Percentiles rank a stretch among this genome's conserved stretches.
These are phyloP conservation scores for Aspergillus ruber DNA, from an alignment of 2,329 filamentous ascomycete species.

Conservation along the genomic window DNA sequence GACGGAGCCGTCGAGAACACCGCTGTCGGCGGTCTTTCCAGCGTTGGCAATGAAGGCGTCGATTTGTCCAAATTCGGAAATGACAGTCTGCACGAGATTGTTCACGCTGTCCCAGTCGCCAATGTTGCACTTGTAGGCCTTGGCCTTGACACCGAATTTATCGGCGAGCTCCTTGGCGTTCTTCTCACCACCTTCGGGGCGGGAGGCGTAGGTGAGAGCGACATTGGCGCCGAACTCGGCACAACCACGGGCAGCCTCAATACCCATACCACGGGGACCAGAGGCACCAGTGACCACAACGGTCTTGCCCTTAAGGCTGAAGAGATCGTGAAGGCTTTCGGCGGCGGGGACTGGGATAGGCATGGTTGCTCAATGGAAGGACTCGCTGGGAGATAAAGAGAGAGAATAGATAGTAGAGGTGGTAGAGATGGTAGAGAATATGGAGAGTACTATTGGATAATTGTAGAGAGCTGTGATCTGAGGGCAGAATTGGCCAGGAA, in stretches of 20 bases:
- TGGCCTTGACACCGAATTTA: conserved; percentile 59
- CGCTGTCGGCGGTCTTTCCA: conserved; percentile 62
- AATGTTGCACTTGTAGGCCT: conserved; percentile 62
- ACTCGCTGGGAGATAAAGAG: background rate
- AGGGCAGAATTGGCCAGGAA: background rate
- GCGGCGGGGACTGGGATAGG: conserved; percentile 32
- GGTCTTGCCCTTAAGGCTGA: conserved; percentile 44
- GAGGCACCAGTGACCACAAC: conserved; percentile 45
- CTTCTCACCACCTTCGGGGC: conserved; percentile 56
- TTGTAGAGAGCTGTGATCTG: too few species aligned
- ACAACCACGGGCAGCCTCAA: conserved; percentile 59
- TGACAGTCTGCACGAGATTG: conserved; percentile 52
- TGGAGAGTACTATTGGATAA: too few species aligned
- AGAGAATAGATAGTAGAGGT: background rate
- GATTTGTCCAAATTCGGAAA: conserved; percentile 64
- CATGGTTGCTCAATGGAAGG: conserved; percentile 24
- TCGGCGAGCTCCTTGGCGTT: conserved; percentile 57
- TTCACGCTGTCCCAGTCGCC: conserved; percentile 52
- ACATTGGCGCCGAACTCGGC: conserved; percentile 60
- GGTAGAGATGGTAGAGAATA: background rate
- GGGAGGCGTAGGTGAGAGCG: conserved; percentile 61
- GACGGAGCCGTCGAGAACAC: conserved; percentile 63
- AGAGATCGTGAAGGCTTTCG: conserved; percentile 32
- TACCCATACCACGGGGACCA: conserved; percentile 62
- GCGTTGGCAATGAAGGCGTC: conserved; percentile 65